Percentiles rank a stretch among this genome's conserved stretches.
Evolutionary conservation across 441 rosid genomes (phyloP).

Genomic region (Syzygium malaccense): DNA sequence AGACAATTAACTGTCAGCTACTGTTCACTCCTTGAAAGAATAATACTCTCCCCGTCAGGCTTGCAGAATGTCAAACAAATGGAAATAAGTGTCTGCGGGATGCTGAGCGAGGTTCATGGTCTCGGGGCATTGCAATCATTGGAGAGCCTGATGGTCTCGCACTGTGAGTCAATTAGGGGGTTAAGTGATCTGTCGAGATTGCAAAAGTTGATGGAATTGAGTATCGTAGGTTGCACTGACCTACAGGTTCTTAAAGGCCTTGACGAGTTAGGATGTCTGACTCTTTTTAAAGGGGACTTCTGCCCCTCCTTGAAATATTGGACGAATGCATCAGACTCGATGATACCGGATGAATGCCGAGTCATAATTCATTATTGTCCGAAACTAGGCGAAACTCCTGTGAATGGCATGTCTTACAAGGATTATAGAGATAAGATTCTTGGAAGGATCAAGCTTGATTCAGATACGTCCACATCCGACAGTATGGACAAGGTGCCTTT

Average conservation of each 20-base stretch:
- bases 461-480: fast-evolving
- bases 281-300: not conserved
- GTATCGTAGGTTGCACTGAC: not conserved
- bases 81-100: not conserved
- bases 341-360: no score
- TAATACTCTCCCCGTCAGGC: no score
- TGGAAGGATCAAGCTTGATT: no score
- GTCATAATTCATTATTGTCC: no score
- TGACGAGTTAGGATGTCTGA: not conserved
- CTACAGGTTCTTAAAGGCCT: not conserved
- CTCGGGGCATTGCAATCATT: not conserved
- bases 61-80: no score
- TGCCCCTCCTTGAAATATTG: not conserved
- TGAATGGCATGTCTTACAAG: no score
- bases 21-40: no score
- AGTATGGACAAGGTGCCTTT: not conserved
- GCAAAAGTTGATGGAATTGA: not conserved
- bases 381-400: no score
- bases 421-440: no score
- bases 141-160: not conserved
- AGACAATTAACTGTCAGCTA: no score
- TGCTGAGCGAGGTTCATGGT: not conserved
- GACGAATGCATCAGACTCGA: not conserved
- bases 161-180: not conserved
- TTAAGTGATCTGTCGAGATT: not conserved